Evolutionary conservation across 257 asterid genomes (phyloP), one percentile per base, ranked within the genome.

Genomic region (Salvia hispanica): DNA sequence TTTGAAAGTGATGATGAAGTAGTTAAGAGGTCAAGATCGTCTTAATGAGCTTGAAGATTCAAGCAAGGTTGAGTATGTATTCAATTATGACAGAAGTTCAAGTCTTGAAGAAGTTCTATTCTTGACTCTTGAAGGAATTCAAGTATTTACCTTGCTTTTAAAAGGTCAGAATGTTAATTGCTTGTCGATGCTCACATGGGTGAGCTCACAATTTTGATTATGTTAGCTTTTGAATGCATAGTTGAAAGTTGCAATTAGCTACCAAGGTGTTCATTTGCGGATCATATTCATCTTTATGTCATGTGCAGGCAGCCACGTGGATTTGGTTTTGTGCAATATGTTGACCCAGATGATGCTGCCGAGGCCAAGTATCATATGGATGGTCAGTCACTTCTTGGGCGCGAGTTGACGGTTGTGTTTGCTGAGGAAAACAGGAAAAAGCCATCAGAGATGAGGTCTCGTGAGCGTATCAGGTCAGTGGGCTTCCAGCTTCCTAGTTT

Each of bases 321-420:
- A 11, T 91, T 91, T 85, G 97, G 97, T 55, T 90, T 90, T 67
- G 96, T 90, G 64, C 95, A 90, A 66, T 90, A 56, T 65, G 55
- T 88, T 42, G 80, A 88, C 71, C 92, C 96, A 5, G 90, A 71
- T 43, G 97, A 88, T 84, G 96, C 95, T 46, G 89, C 90, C 15
- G 97, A 91, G 18, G 96, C 96, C 42, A 91, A 88, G 72, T 84
- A 88, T 71, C 47, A 67, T 36, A 74, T 74, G 74, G 74, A 74
- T 21, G 78, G 74, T 9, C 91, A 80, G 81, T 50, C 81, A 62
- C 74, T 86, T 67, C 90, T 62, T 6, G 92, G 92, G 13, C 83
- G 90, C 7, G 90, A 89, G 80, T 67, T 89, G 58, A 84, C 90
- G 15, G 96, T 89, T 45, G 92, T 89, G 34, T 86, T 84, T 76